Conservation (phyloP, 768 basidiomycete species). For the Trametes cinnabarina region DNA sequence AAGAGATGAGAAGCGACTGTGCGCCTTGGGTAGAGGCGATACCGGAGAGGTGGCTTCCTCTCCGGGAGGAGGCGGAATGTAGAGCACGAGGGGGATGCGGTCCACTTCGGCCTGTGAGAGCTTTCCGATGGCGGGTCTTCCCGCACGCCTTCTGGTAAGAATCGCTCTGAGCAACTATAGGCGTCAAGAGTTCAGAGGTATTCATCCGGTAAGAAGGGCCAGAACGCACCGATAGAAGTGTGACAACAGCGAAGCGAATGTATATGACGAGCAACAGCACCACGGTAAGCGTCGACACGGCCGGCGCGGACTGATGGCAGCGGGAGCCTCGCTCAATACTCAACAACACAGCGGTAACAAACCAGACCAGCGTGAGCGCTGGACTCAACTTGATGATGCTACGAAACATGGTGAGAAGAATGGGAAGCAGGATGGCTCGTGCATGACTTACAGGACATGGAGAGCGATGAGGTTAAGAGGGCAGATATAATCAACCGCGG, state of each 20-base stretch:
- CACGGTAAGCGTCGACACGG: not conserved
- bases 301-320: not conserved
- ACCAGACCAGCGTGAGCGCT: constrained; percentile 4
- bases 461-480: constrained; percentile 1
- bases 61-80: constrained; percentile 11
- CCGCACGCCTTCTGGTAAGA: not conserved
- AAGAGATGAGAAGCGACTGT: not conserved
- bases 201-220: no score
- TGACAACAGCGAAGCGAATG: not conserved
- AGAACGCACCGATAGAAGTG: not conserved
- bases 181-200: not conserved
- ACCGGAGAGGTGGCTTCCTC: not conserved
- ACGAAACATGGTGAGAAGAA: not conserved
- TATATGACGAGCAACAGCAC: not conserved
- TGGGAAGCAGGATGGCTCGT: no score
- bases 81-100: constrained; percentile 16
- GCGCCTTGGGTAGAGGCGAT: not conserved
- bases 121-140: not conserved
- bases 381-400: constrained; percentile 6
- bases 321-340: not conserved
- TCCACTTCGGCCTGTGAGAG: constrained; percentile 13
- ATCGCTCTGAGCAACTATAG: not conserved
- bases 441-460: not conserved
- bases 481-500: not conserved
- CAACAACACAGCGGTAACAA: not conserved